phyloP scores from a whole-genome alignment of 2,329 filamentous ascomycete species.

The Aureobasidium leucospermi region DNA sequence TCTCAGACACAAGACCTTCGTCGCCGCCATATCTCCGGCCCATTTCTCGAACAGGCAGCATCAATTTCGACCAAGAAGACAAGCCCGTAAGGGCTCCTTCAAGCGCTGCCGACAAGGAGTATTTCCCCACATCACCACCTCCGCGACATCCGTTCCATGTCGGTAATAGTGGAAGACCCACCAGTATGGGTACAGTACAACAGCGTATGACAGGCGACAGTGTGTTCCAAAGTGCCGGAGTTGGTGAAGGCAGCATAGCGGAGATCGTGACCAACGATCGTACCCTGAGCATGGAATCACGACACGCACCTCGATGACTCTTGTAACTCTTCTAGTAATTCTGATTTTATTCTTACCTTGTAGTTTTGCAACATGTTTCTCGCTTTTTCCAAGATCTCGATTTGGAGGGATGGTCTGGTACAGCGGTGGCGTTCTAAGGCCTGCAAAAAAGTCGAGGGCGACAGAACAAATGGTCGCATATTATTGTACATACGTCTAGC shows the following conservation, averaged over 20 bases:
- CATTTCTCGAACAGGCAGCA: slow-evolving; percentile 15
- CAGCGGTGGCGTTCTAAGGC: not conserved
- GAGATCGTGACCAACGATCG: slow-evolving; percentile 13
- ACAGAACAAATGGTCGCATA: not conserved
- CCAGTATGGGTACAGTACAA: slow-evolving; percentile 15
- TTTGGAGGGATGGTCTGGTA: not conserved
- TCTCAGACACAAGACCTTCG: not conserved
- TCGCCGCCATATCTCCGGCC: slow-evolving; percentile 14
- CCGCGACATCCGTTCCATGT: slow-evolving; percentile 1
- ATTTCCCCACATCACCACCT: not conserved
- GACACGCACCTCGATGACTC: not conserved
- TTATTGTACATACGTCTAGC: slow-evolving; percentile 1
- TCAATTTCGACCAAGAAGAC: slow-evolving; percentile 10
- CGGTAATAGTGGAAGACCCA: slow-evolving; percentile 10
- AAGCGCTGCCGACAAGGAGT: slow-evolving; percentile 4
- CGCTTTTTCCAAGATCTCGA: not conserved
- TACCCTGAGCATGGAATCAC: slow-evolving; percentile 13
- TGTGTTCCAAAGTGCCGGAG: slow-evolving; percentile 12
- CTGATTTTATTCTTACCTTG: not conserved
- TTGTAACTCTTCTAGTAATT: not conserved
- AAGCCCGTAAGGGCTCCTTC: not conserved
- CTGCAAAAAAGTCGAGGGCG: not conserved
- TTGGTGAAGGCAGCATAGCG: slow-evolving; percentile 15
- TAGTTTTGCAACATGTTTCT: not conserved
- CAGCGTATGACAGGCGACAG: slow-evolving; percentile 15